phyloP scores from a whole-genome alignment of 768 basidiomycete genomes.

The Krasilnikovozyma curviuscula region DNA sequence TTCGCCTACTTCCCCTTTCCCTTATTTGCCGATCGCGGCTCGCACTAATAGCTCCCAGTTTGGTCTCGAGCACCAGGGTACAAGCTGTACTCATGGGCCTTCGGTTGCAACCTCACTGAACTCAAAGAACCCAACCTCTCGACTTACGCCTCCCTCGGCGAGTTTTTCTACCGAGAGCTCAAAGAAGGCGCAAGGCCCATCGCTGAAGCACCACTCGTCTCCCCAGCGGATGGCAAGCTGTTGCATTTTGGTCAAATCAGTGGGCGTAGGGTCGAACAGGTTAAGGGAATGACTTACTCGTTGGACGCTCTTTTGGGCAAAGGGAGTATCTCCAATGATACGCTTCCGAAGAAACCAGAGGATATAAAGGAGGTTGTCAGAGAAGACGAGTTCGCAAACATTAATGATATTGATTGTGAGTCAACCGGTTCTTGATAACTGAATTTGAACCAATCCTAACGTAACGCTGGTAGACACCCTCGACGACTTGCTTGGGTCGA shows the following conservation, averaged over 20 bases:
- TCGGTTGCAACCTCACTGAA: constrained; percentile 87
- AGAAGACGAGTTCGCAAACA: constrained; percentile 79
- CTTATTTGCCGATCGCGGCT: background rate
- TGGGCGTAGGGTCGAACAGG: constrained; percentile 67
- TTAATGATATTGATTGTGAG: constrained; percentile 87
- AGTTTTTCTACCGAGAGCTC: constrained; percentile 82
- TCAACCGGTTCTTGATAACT: constrained; percentile 66
- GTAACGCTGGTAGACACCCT: background rate
- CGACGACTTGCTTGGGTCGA: constrained; percentile 1
- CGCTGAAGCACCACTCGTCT: constrained; percentile 56
- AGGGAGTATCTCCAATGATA: too few relatives aligned
- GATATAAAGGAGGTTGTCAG: constrained; percentile 38
- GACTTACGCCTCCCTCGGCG: constrained; percentile 70
- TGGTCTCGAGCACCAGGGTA: constrained; percentile 89
- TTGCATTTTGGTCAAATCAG: constrained; percentile 77
- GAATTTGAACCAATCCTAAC: too few relatives aligned
- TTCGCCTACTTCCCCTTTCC: too few relatives aligned
- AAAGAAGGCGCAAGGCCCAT: constrained; percentile 67
- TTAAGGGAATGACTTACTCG: constrained; percentile 94
- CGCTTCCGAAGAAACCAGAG: too few relatives aligned
- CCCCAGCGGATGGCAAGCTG: constrained; percentile 82
- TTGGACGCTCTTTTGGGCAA: constrained; percentile 73
- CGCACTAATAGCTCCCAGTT: constrained; percentile 40
- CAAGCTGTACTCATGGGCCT: constrained; percentile 63
- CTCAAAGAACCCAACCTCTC: constrained; percentile 58